Conservation (phyloP, 345 rosid species). For the Gossypium bickii region DNA sequence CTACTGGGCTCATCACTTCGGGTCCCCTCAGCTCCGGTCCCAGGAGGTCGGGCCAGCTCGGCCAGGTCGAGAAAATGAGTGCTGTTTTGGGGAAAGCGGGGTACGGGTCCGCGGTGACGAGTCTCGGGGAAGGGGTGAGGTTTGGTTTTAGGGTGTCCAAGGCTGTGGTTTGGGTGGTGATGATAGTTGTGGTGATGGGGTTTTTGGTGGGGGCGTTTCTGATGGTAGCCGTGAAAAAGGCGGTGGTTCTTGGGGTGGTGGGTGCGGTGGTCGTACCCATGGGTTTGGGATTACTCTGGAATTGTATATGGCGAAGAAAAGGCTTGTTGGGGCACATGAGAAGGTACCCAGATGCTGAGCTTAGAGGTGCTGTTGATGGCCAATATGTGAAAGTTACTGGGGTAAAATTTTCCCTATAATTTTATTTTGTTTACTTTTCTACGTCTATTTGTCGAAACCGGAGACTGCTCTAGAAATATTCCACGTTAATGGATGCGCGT, state of each 20-base stretch:
- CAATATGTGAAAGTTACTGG: constrained; percentile 92
- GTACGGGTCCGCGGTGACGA: constrained; percentile 83
- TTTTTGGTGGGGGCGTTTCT: constrained; percentile 69
- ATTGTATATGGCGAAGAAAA: constrained; percentile 64
- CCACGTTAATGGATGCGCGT: neutral
- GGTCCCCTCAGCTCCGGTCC: constrained; percentile 54
- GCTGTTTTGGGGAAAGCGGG: constrained; percentile 43
- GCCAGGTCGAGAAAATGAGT: constrained; percentile 27
- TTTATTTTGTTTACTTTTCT: neutral
- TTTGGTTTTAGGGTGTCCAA: constrained; percentile 78
- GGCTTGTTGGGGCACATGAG: constrained; percentile 60
- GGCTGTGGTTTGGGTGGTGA: constrained; percentile 65
- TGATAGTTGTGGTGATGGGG: constrained; percentile 55
- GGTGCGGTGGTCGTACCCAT: constrained; percentile 52
- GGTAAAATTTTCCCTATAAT: constrained; percentile 35
- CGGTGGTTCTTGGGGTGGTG: constrained; percentile 60
- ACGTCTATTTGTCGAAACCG: neutral
- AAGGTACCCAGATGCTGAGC: constrained; percentile 77
- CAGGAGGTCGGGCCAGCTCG: constrained; percentile 74
- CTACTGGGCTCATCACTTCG: constrained; percentile 93
- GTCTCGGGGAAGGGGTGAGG: constrained; percentile 52
- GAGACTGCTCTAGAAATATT: neutral
- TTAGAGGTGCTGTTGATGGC: constrained; percentile 91
- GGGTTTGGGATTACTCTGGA: constrained; percentile 54
- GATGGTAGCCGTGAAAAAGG: constrained; percentile 73